These are phyloP conservation scores for Ophiorrhiza pumila DNA, from an alignment of 257 asterid genomes.

Conservation along the genomic window DNA sequence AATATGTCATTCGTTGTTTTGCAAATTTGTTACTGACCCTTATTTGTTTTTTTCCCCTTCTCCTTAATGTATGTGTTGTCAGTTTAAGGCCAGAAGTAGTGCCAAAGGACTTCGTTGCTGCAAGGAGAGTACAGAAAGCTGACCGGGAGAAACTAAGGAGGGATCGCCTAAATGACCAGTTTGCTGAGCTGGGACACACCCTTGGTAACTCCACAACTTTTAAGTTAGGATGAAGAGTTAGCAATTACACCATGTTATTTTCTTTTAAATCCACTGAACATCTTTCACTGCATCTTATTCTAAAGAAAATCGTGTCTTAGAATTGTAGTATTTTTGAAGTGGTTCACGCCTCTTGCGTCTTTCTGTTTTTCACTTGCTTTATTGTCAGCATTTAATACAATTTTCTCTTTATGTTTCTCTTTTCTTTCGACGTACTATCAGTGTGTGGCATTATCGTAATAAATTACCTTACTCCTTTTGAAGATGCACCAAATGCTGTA, in stretches of 20 bases:
- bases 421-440: not conserved
- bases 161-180: slow-evolving; percentile 95
- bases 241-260: not conserved
- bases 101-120: slow-evolving; percentile 51
- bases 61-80: slow-evolving; percentile 11
- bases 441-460: not conserved
- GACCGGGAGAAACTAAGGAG: slow-evolving; percentile 96
- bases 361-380: slow-evolving; percentile 1
- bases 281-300: not conserved
- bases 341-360: not conserved
- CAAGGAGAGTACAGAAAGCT: slow-evolving; percentile 93
- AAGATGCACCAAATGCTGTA: not conserved
- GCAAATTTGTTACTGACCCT: not conserved
- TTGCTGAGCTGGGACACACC: slow-evolving; percentile 73
- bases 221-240: not conserved
- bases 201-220: slow-evolving; percentile 53
- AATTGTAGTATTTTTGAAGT: not conserved
- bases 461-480: not conserved
- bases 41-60: not conserved
- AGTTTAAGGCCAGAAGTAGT: slow-evolving; percentile 64
- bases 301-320: not conserved
- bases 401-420: not conserved
- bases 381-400: not conserved
- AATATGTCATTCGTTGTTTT: not conserved
- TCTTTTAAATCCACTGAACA: not conserved